A percentile compares a stretch with the other conserved stretches of the same genome.
Conservation (phyloP, 345 rosid species). For the Diplotaxis tenuifolia region DNA sequence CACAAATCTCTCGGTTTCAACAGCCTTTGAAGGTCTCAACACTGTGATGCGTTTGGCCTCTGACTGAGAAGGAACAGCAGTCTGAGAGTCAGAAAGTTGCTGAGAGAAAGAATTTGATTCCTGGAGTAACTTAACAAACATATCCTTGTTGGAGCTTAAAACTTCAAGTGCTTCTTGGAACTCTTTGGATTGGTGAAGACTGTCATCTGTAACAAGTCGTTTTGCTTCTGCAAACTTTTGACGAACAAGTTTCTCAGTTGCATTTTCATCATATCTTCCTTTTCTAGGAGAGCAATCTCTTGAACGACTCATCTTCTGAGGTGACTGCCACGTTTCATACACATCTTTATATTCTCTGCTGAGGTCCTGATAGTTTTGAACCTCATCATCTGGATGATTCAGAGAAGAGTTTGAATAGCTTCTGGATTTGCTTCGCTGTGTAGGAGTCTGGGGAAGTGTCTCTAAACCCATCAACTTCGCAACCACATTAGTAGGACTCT, state of each 20-base stretch:
- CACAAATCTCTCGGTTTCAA: conserved; percentile 51
- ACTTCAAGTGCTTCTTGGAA: conserved; percentile 84
- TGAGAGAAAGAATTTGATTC: conserved; percentile 61
- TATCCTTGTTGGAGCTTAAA: conserved; percentile 71
- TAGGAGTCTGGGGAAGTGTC: conserved; percentile 55
- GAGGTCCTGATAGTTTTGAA: conserved; percentile 48
- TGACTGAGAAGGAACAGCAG: conserved; percentile 49
- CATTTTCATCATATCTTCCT: conserved; percentile 40
- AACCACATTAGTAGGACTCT: conserved; percentile 65
- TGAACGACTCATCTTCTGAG: conserved; percentile 42
- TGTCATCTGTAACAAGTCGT: conserved; percentile 76
- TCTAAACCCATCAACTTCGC: conserved; percentile 99
- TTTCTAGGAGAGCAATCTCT: conserved; percentile 54
- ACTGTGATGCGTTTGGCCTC: conserved; percentile 85
- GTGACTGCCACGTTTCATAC: conserved; percentile 60
- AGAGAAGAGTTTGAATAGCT: conserved; percentile 50
- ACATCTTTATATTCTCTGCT: conserved; percentile 59
- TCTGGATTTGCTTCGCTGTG: conserved; percentile 53
- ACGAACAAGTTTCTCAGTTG: conserved; percentile 66
- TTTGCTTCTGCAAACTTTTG: conserved; percentile 84
- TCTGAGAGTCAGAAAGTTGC: conserved; percentile 45
- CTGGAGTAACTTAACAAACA: conserved; percentile 68
- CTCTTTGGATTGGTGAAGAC: conserved; percentile 71
- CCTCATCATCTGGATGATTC: conserved; percentile 61
- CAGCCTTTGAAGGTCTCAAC: conserved; percentile 77